These are phyloP conservation scores for Anisodus acutangulus DNA, from an alignment of 257 asterid genomes.

Conservation along the genomic window DNA sequence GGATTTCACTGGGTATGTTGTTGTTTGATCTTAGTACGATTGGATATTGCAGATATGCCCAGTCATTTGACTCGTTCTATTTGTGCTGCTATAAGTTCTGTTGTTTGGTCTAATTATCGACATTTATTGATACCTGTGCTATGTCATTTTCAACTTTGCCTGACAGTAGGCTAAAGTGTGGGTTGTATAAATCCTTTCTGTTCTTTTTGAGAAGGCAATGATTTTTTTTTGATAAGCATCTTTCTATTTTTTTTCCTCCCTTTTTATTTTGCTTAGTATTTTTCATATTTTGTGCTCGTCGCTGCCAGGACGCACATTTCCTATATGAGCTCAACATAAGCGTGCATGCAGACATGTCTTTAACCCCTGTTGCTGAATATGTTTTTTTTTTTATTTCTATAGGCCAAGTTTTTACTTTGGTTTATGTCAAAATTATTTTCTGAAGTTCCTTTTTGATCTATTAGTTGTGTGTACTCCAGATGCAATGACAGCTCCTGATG, in stretches of 20 bases:
- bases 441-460: constrained; percentile 45
- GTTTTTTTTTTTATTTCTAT: not conserved
- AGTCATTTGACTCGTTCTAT: not conserved
- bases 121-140: not conserved
- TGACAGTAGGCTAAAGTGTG: not conserved
- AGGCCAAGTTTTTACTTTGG: not conserved
- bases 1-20: no score
- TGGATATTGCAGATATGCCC: not conserved
- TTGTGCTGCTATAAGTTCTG: not conserved
- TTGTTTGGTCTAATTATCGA: not conserved
- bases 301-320: constrained; percentile 1
- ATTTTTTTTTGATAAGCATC: not conserved
- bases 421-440: constrained; percentile 13
- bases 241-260: not conserved
- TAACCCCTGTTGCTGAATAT: not conserved
- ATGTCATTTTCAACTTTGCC: not conserved
- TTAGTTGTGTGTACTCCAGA: constrained; percentile 44
- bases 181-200: not conserved
- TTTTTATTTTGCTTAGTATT: not conserved
- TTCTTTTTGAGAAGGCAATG: not conserved
- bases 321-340: not conserved
- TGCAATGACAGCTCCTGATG: constrained; percentile 42
- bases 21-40: not conserved
- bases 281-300: not conserved
- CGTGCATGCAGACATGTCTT: not conserved